phyloP scores from a whole-genome alignment of 2,329 filamentous ascomycete species.

The Pseudogymnoascus sp. region DNA sequence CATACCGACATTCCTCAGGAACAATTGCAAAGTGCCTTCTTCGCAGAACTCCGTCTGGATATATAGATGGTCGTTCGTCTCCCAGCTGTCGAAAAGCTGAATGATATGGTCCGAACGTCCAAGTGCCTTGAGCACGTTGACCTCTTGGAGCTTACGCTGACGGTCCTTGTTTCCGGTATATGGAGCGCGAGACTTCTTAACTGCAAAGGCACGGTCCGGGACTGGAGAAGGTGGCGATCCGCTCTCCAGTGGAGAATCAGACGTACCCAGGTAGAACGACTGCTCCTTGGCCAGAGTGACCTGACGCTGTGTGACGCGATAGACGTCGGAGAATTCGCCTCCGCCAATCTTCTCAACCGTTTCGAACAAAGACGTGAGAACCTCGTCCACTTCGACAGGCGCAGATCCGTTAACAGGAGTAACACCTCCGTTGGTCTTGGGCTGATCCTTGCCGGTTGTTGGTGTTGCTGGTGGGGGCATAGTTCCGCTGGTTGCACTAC shows the following conservation, averaged over 20 bases:
- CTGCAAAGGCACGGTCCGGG: constrained; percentile 65
- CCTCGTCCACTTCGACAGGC: constrained; percentile 67
- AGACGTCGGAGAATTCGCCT: constrained; percentile 92
- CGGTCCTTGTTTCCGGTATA: constrained; percentile 73
- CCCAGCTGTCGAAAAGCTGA: constrained; percentile 79
- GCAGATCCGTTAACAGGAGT: constrained; percentile 62
- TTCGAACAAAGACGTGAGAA: constrained; percentile 66
- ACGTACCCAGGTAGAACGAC: constrained; percentile 31
- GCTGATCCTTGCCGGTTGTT: constrained; percentile 49
- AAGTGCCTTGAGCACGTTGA: constrained; percentile 67
- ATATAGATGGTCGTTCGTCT: constrained; percentile 75
- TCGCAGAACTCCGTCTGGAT: constrained; percentile 98
- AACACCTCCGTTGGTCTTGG: constrained; percentile 51
- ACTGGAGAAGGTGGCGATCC: constrained; percentile 45
- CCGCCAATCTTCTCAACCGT: constrained; percentile 73
- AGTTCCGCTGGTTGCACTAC: constrained; percentile 31
- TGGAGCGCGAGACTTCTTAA: constrained; percentile 84
- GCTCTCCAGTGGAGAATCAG: constrained; percentile 39
- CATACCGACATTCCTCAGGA: constrained; percentile 72
- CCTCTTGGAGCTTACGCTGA: constrained; percentile 77
- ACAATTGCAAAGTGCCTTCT: constrained; percentile 81
- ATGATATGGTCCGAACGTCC: constrained; percentile 77
- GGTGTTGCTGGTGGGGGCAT: constrained; percentile 71
- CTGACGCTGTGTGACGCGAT: constrained; percentile 54
- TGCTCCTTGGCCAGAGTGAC: constrained; percentile 33